Conservation (phyloP, 2,329 filamentous ascomycete genomes). For the Diaporthe citri region DNA sequence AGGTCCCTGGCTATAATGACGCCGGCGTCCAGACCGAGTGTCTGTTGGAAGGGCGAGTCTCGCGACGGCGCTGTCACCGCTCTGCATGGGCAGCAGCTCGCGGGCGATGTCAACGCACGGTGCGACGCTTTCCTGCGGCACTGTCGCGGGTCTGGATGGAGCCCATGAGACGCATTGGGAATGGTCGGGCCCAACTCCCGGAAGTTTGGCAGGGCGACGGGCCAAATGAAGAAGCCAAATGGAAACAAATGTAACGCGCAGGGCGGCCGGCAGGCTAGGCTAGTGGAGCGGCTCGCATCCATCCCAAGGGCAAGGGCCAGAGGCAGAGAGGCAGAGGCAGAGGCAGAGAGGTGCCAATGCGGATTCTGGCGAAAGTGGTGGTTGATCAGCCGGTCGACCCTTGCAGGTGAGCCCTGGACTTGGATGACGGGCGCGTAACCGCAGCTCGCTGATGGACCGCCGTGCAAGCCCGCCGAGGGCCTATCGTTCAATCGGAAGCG, state of each 20-base stretch:
- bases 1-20: conserved; percentile 34
- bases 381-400: conserved; percentile 49
- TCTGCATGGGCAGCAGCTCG: conserved; percentile 11
- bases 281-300: conserved; percentile 36
- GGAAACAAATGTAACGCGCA: conserved; percentile 28
- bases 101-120: conserved; percentile 36
- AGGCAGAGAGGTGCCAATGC: conserved; percentile 8
- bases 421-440: conserved; percentile 62
- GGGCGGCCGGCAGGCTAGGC: conserved; percentile 26
- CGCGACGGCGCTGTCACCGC: conserved; percentile 27
- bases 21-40: conserved; percentile 10
- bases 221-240: conserved; percentile 16
- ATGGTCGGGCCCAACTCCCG: conserved; percentile 20
- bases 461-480: conserved; percentile 54
- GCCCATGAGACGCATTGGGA: conserved; percentile 19
- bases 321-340: neutral
- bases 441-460: conserved; percentile 61
- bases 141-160: conserved; percentile 36
- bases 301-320: neutral
- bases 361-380: conserved; percentile 38
- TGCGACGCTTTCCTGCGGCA: conserved; percentile 27
- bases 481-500: conserved; percentile 62
- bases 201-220: conserved; percentile 3
- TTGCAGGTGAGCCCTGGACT: conserved; percentile 51
- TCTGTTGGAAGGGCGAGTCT: conserved; percentile 12